phyloP scores from a whole-genome alignment of 2,329 filamentous ascomycete species.

The Fusarium redolens region DNA sequence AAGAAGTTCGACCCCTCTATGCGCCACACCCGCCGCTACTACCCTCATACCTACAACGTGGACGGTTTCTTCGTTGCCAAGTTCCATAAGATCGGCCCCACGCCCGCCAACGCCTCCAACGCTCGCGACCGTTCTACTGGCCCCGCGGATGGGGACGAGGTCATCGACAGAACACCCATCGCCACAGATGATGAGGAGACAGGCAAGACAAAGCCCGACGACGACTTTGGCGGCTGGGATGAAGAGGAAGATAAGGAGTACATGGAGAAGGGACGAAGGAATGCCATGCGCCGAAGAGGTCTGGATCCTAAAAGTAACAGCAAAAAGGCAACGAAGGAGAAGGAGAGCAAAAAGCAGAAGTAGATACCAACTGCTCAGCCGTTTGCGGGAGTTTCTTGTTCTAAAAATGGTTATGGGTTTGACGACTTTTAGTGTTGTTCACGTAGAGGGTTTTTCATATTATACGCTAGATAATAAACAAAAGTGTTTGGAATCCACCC shows the following conservation, averaged over 20 bases:
- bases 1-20: slow-evolving; percentile 91
- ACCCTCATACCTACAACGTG: slow-evolving; percentile 92
- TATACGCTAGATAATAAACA: slow-evolving; percentile 30
- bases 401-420: slow-evolving; percentile 30
- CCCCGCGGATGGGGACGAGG: slow-evolving; percentile 53
- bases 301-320: slow-evolving; percentile 72
- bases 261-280: slow-evolving; percentile 79
- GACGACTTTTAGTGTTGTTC: slow-evolving; percentile 21
- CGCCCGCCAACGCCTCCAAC: slow-evolving; percentile 63
- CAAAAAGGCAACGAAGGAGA: slow-evolving; percentile 49
- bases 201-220: slow-evolving; percentile 56
- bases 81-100: slow-evolving; percentile 90
- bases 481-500: slow-evolving; percentile 12
- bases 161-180: slow-evolving; percentile 78
- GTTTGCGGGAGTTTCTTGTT: slow-evolving; percentile 34
- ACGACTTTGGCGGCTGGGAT: slow-evolving; percentile 78
- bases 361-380: slow-evolving; percentile 29
- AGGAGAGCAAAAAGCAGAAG: slow-evolving; percentile 42
- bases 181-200: slow-evolving; percentile 55
- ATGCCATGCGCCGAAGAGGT: slow-evolving; percentile 78
- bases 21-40: slow-evolving; percentile 85
- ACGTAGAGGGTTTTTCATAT: slow-evolving; percentile 26
- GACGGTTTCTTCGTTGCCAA: slow-evolving; percentile 99
- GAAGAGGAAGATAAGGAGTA: slow-evolving; percentile 78
- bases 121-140: slow-evolving; percentile 49